phyloP scores from a whole-genome alignment of 139 green algal genomes.

The Ostreobium quekettii region DNA sequence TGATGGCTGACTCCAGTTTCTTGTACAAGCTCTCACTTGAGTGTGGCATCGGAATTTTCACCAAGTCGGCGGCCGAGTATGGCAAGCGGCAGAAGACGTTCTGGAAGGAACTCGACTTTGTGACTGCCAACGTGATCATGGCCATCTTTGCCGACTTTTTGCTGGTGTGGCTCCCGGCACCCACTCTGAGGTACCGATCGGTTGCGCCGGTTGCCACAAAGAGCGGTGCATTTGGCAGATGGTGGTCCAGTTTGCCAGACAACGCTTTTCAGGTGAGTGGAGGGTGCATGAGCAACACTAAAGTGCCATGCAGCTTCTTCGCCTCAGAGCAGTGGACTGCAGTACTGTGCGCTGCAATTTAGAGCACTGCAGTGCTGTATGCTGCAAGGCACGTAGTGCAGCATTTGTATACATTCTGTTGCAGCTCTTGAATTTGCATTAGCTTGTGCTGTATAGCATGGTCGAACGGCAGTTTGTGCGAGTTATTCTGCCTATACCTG shows the following conservation, averaged over 20 bases:
- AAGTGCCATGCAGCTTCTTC: no score
- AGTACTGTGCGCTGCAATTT: no score
- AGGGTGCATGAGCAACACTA: no score
- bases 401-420: no score
- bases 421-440: no score
- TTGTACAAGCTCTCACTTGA: slow-evolving; percentile 83
- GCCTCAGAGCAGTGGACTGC: no score
- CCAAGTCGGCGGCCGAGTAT: slow-evolving; percentile 88
- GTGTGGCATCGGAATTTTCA: slow-evolving; percentile 87
- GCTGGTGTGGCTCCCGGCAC: slow-evolving; percentile 95
- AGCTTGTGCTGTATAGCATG: no score
- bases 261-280: slow-evolving; percentile 92
- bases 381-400: no score
- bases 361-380: no score
- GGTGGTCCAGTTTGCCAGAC: slow-evolving; percentile 65
- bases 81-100: slow-evolving; percentile 47
- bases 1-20: slow-evolving; percentile 88
- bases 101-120: slow-evolving; percentile 82
- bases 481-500: no score
- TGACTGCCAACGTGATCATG: slow-evolving; percentile 93
- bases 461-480: no score
- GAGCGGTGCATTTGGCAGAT: slow-evolving; percentile 5
- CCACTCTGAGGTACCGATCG: slow-evolving; percentile 55
- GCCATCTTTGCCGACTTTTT: slow-evolving; percentile 97
- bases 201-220: not conserved